Evolutionary conservation across 345 rosid genomes (phyloP), one percentile per base, ranked within the genome.

Genomic region (Populus alba): DNA sequence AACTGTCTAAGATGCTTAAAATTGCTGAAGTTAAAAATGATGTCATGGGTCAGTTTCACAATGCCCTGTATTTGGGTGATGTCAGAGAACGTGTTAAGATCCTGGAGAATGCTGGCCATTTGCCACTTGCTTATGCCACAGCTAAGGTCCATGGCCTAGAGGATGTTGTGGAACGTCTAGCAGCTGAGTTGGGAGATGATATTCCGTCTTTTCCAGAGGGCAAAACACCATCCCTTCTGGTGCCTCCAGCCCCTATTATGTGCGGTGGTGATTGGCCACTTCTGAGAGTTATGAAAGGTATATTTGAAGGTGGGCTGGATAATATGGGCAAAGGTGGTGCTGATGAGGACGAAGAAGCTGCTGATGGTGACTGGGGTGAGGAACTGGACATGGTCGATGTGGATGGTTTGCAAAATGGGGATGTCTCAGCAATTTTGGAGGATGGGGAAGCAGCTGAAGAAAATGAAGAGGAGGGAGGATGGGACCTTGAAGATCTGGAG

Each of bases 251-350:
- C 43, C 98, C 99, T 1, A 75, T 95, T 27, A 82, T 88, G 74
- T 84, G 91, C 80, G 95, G 94, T 68, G 94, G 94, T 85, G 99
- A 95, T 85, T 95, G 99, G 99, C 98, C 99, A 8, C 94, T 95
- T 77, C 86, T 95, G 47, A 89, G 99, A 86, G 99, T 93, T 73
- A 82, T 92, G 92, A 91, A 87, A 87, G 99, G 99, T 57, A 89
- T 95, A 76, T 95, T 95, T 77, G 97, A 95, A 83, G 98, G 97
- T 66, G 98, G 97, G 55, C 84, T 92, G 74, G 97, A 95, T 78
- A 88, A 79, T 66, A 70, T 75, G 70, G 88, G 81, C 47, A 86
- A 83, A 79, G 91, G 81, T 72, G 90, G 79, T 63, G 91, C 49
- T 27, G 92, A 86, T 57, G 99, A 91, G 74, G 95, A 91, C 5